Evolutionary conservation across 441 rosid genomes (phyloP).

Genomic region (Manihot esculenta): DNA sequence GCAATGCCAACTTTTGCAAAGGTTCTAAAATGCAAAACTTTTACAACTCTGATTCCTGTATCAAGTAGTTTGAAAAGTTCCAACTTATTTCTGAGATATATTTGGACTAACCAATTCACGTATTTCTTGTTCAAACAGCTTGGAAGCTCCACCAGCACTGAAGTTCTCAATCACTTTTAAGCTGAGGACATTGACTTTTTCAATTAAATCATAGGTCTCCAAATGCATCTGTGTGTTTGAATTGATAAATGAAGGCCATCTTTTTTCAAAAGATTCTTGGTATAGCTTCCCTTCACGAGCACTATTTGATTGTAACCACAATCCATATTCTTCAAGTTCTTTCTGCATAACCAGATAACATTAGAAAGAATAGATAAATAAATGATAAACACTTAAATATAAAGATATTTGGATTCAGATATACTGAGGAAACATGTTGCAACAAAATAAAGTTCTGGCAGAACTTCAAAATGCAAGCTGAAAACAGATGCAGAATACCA

Average conservation of each 20-base stretch:
- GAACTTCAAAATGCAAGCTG: conserved; percentile 7
- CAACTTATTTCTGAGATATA: not conserved
- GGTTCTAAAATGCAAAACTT: not conserved
- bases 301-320: conserved; percentile 68
- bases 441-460: conserved; percentile 4
- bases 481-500: not conserved
- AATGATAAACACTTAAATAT: conserved; percentile 4
- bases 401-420: conserved; percentile 7
- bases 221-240: conserved; percentile 35
- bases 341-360: conserved; percentile 45
- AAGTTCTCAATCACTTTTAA: conserved; percentile 55
- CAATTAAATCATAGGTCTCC: conserved; percentile 49
- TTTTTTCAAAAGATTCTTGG: conserved; percentile 67
- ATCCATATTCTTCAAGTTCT: conserved; percentile 60
- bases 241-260: conserved; percentile 57
- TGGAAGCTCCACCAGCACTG: conserved; percentile 58
- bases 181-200: conserved; percentile 53
- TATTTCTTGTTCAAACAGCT: conserved; percentile 67
- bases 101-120: conserved; percentile 72
- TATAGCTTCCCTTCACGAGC: conserved; percentile 58
- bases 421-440: conserved; percentile 4
- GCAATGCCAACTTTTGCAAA: not conserved
- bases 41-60: not conserved
- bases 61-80: conserved; percentile 3
- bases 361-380: conserved; percentile 12